A percentile compares a stretch with the other conserved stretches of the same genome.
Evolutionary conservation across 495 filamentous ascomycete genomes (phyloP).

Genomic region (Geopyxis carbonaria): DNA sequence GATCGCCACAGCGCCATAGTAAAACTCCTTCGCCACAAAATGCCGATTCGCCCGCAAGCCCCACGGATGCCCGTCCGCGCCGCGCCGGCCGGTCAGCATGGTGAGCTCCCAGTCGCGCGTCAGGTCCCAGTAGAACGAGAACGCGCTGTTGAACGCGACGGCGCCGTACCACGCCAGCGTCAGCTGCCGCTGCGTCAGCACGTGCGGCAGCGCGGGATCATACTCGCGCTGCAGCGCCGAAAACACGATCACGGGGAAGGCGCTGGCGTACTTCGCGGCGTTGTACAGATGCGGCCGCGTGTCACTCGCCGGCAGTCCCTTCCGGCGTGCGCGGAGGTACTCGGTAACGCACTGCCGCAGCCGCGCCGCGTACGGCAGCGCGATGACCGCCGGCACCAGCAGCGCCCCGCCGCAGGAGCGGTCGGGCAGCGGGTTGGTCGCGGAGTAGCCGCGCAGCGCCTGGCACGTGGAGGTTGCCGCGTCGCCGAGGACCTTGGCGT

Average conservation of each 20-base stretch:
- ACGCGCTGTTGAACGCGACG: constrained; percentile 64
- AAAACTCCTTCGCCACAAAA: constrained; percentile 50
- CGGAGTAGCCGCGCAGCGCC: constrained; percentile 56
- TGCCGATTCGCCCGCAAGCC: constrained; percentile 58
- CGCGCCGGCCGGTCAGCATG: constrained; percentile 43
- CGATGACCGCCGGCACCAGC: constrained; percentile 63
- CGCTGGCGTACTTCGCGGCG: constrained; percentile 76
- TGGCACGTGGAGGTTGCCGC: constrained; percentile 79
- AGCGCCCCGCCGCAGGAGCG: constrained; percentile 59
- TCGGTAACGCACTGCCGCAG: constrained; percentile 86
- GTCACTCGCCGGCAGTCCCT: constrained; percentile 28
- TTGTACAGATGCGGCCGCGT: constrained; percentile 72
- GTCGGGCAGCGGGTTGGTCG: constrained; percentile 57
- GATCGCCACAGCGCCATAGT: constrained; percentile 64
- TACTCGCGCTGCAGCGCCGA: constrained; percentile 55
- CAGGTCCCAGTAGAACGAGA: constrained; percentile 97
- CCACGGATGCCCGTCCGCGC: constrained; percentile 43
- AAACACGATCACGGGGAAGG: constrained; percentile 80
- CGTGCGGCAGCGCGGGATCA: constrained; percentile 26
- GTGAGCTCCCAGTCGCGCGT: constrained; percentile 91
- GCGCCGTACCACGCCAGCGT: constrained; percentile 40
- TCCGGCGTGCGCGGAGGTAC: constrained; percentile 50
- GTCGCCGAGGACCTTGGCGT: constrained; percentile 79
- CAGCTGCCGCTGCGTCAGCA: constrained; percentile 20
- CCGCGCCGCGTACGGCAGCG: constrained; percentile 66